Evolutionary conservation across 208 protist species (phyloP), one percentile per base, ranked within the genome.

Genomic region (Acanthamoeba castellanii): DNA sequence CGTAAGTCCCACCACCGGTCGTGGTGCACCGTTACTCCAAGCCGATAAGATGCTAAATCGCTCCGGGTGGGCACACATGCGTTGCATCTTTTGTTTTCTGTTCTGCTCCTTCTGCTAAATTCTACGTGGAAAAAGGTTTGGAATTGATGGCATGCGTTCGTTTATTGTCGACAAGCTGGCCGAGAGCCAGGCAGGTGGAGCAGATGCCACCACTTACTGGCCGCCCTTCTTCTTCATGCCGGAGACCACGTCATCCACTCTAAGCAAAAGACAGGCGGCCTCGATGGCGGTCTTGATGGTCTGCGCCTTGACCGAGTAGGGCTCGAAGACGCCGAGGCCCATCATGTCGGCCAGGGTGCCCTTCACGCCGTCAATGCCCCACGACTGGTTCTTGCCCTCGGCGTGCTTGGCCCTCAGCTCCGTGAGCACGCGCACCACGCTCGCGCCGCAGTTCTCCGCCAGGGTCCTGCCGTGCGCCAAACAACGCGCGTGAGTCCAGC

Each of bases 221-320:
- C 9, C 64, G 5, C 93, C 94, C 66, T 97, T 96, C 95, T 98
- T 97, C 27, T 94, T 96, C 90, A 94, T 96, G 68, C 99, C 99
- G 16, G 98, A 99, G 37, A 99, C 98, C 52, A 99, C 98, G 88
- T 99, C 99, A 96, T 99, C 99, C 42, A 99, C 99, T 91, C 99
- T 98, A 30, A 99, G 96, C 88, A 99, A 98, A 97, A 99, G 98
- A 82, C 98, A 99, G 47, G 99, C 99, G 9, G 99, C 98, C 94
- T 94, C 99, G 90, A 99, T 98, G 74, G 99, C 98, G 7, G 99
- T 99, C 97, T 99, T 99, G 13, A 99, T 96, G 14, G 98, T 99
- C 97, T 99, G 99, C 16, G 98, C 95, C 97, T 99, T 99, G 42
- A 99, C 99, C 27, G 98, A 96, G 18, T 98, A 98, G 11, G 99